Conservation (phyloP, 495 filamentous ascomycete genomes). For the Amniculicola lignicola region DNA sequence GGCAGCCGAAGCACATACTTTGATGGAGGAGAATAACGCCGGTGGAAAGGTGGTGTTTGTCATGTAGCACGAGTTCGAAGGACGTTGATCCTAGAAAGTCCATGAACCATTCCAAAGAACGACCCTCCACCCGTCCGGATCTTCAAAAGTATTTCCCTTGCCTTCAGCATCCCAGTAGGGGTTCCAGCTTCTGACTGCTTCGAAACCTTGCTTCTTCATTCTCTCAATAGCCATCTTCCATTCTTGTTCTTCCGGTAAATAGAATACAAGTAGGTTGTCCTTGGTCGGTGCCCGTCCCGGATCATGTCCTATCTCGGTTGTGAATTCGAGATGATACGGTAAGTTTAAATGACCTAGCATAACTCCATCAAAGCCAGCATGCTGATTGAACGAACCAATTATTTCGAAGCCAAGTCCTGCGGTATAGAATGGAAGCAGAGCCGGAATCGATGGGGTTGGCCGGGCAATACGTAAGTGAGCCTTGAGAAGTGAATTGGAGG, state of each 20-base stretch:
- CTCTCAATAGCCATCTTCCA: slow-evolving; percentile 11
- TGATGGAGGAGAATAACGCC: slow-evolving; percentile 38
- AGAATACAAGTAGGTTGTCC: slow-evolving; percentile 29
- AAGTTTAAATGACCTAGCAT: slow-evolving; percentile 23
- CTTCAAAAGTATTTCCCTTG: slow-evolving; percentile 24
- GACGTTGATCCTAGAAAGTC: too few species aligned
- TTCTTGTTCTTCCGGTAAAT: slow-evolving; percentile 16
- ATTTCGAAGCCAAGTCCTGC: slow-evolving; percentile 23
- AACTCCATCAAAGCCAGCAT: slow-evolving; percentile 25
- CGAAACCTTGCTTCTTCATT: slow-evolving; percentile 14
- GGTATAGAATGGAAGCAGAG: slow-evolving; percentile 24
- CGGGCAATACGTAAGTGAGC: slow-evolving; percentile 28
- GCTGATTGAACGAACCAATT: slow-evolving; percentile 8
- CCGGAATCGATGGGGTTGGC: slow-evolving; percentile 14
- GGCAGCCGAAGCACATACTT: slow-evolving; percentile 48
- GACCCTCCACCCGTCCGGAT: slow-evolving; percentile 27
- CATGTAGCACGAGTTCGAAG: slow-evolving; percentile 20
- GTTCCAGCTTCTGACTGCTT: slow-evolving; percentile 12
- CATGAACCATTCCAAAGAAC: slow-evolving; percentile 18
- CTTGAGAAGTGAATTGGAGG: slow-evolving; percentile 7
- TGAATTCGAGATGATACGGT: slow-evolving; percentile 30
- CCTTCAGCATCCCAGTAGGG: slow-evolving; percentile 24
- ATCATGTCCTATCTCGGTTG: slow-evolving; percentile 14
- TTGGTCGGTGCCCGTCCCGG: slow-evolving; percentile 17
- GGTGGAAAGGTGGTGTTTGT: slow-evolving; percentile 39